phyloP scores from a whole-genome alignment of 148 eudicot genomes.

The Nepenthes gracilis region DNA sequence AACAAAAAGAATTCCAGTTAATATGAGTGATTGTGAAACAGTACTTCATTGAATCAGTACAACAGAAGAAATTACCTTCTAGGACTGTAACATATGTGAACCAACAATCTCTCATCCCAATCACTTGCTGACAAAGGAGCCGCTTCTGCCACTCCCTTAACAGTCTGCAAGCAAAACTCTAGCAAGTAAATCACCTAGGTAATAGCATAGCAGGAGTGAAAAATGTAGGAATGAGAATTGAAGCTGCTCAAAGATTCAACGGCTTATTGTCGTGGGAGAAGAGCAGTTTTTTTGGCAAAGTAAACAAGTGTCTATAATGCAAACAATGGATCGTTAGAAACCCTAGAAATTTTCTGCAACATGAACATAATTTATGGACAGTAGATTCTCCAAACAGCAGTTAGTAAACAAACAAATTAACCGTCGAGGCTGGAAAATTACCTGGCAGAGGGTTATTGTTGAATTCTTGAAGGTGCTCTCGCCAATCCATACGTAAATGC shows the following conservation, averaged over 20 bases:
- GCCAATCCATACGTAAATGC: slow-evolving; percentile 71
- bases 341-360: neutral
- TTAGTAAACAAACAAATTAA: neutral
- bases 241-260: too few species aligned
- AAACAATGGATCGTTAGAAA: neutral
- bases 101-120: slow-evolving; percentile 64
- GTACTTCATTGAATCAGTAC: neutral
- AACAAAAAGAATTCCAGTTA: neutral
- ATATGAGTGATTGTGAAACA: neutral
- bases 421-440: slow-evolving; percentile 3
- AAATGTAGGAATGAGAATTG: neutral
- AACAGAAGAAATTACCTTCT: slow-evolving; percentile 46
- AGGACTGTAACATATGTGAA: slow-evolving; percentile 86
- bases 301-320: neutral
- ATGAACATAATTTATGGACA: too few species aligned
- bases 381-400: too few species aligned
- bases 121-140: slow-evolving; percentile 37
- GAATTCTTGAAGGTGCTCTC: slow-evolving; percentile 79
- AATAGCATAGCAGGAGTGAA: neutral
- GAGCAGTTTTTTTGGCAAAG: neutral
- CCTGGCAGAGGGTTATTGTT: slow-evolving; percentile 73
- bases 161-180: slow-evolving; percentile 36
- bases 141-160: slow-evolving; percentile 71
- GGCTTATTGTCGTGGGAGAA: too few species aligned
- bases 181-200: neutral